Evolutionary conservation across 176 grass and related monocot genomes (phyloP).

Genomic region (Oryza rufipogon): DNA sequence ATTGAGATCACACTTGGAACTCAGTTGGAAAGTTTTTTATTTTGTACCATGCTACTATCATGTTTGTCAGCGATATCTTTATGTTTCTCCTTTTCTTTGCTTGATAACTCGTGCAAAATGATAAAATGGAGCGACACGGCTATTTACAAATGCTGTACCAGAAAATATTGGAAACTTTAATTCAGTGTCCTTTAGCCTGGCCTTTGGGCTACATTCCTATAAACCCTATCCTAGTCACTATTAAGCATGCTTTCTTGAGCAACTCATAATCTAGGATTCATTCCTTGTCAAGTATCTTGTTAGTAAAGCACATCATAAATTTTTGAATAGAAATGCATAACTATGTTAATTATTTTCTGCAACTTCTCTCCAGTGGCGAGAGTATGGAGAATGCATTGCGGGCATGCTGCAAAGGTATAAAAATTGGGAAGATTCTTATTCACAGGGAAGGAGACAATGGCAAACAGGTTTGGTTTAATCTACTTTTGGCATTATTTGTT

Average conservation of each 20-base stretch:
- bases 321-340: conserved; percentile 11
- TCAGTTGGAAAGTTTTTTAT: not conserved
- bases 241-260: conserved; percentile 3
- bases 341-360: conserved; percentile 17
- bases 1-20: not conserved
- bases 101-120: conserved; percentile 6
- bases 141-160: conserved; percentile 31
- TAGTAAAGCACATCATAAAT: not conserved
- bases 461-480: conserved; percentile 79
- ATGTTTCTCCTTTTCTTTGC: not conserved
- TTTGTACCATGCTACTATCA: not conserved
- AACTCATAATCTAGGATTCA: not conserved
- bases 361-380: conserved; percentile 62
- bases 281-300: conserved; percentile 26
- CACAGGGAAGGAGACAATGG: conserved; percentile 78
- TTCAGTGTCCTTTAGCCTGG: conserved; percentile 23
- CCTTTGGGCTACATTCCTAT: not conserved
- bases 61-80: conserved; percentile 15
- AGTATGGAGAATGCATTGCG: conserved; percentile 83
- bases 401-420: conserved; percentile 82
- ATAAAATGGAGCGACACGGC: not conserved
- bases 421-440: conserved; percentile 84
- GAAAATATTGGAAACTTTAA: not conserved
- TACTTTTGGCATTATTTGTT: conserved; percentile 42
- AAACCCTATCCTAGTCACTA: conserved; percentile 1